These are phyloP conservation scores for Aspergillus ochraceus DNA, from an alignment of 2,329 filamentous ascomycete species.

Conservation along the genomic window DNA sequence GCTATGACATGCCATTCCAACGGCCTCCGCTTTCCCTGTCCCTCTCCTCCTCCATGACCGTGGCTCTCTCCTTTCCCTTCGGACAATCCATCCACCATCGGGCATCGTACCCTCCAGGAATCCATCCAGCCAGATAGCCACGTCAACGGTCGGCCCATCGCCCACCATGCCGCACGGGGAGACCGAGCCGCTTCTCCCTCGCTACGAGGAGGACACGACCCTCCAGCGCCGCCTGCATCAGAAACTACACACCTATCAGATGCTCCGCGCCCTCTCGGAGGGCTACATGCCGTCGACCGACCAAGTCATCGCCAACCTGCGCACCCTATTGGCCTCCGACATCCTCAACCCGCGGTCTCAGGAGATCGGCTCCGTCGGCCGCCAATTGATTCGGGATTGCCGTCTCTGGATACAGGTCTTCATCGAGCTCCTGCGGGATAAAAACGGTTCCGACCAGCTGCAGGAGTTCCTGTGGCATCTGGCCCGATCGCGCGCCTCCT, in stretches of 20 bases:
- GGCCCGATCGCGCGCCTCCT: slow-evolving; percentile 67
- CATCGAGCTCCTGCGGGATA: slow-evolving; percentile 77
- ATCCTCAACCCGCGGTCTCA: slow-evolving; percentile 73
- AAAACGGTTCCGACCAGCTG: slow-evolving; percentile 81
- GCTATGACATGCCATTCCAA: slow-evolving; percentile 5
- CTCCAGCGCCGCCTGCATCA: slow-evolving; percentile 77
- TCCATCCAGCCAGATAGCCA: background rate
- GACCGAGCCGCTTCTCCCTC: slow-evolving; percentile 76
- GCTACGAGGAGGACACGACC: slow-evolving; percentile 71
- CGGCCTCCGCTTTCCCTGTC: slow-evolving; percentile 2
- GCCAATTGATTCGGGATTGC: slow-evolving; percentile 68
- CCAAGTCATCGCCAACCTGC: slow-evolving; percentile 76
- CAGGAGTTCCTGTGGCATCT: slow-evolving; percentile 91
- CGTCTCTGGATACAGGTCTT: slow-evolving; percentile 76
- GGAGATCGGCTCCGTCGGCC: slow-evolving; percentile 75
- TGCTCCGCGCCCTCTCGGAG: slow-evolving; percentile 75
- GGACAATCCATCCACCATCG: background rate
- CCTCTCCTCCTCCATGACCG: background rate
- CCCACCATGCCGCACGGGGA: slow-evolving; percentile 54
- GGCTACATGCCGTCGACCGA: slow-evolving; percentile 93
- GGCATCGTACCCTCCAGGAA: background rate
- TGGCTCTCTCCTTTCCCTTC: background rate
- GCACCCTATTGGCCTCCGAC: slow-evolving; percentile 74
- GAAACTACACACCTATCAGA: slow-evolving; percentile 92
- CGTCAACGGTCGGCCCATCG: background rate